Base-by-base conservation (phyloP, 176 grass and related monocot genomes). In the Echinochloa phyllopogon region DNA sequence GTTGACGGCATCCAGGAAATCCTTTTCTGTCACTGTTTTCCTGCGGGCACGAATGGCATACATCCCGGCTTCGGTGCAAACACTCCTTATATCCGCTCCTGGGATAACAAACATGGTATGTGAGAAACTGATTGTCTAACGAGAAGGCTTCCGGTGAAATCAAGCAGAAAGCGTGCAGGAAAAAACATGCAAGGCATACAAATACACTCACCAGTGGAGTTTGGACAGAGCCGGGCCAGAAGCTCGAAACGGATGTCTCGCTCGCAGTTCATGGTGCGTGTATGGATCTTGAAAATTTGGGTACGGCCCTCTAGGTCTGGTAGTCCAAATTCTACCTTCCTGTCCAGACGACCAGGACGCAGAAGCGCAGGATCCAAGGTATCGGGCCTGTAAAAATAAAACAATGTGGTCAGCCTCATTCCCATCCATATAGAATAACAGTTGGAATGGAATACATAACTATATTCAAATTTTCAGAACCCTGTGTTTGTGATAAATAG, bases 271-370 rank as follows among this genome's bases (percentile, higher is more conserved):
- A 98, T 98, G 0, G 95, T 93, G 17, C 93, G 88, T 10, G 95
- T 95, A 64, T 98, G 95, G 10, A 98, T 98, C 80, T 98, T 98
- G 79, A 98, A 98, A 71, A 98, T 98, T 61, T 98, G 93, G 21
- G 95, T 98, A 4, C 95, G 87, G 1, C 95, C 93, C 25, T 98
- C 95, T 79, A 98, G 37, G 82, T 98, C 95, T 74, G 95, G 90
- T 39, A 97, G 52, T 15, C 95, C 95, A 74, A 97, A 97, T 63
- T 97, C 95, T 24, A 97, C 90, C 84, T 94, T 94, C 8, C 95
- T 89, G 76, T 97, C 95, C 90, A 97, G 72, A 40, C 95, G 91
- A 51, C 95, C 95, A 80, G 95, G 92, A 52, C 95, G 92, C 11
- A 97, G 78, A 65, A 97, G 85, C 1, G 95, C 92, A 33, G 92